Evolutionary conservation across 495 filamentous ascomycete species (phyloP).

Genomic region (Jackrogersella minutella): DNA sequence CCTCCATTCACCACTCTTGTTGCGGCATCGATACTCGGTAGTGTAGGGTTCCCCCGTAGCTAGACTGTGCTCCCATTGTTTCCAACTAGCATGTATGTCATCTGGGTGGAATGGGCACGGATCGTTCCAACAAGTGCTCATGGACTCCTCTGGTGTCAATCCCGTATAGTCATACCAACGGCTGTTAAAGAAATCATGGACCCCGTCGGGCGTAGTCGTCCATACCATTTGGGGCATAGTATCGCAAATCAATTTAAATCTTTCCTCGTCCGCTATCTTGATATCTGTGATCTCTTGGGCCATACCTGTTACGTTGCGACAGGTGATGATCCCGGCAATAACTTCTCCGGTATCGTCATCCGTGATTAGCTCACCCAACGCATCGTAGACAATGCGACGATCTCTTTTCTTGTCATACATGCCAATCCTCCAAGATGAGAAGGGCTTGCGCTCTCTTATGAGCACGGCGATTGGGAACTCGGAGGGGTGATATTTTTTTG

Average conservation of each 20-base stretch:
- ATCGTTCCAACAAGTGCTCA: constrained; percentile 50
- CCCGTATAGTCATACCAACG: constrained; percentile 79
- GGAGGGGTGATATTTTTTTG: constrained; percentile 56
- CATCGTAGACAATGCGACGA: constrained; percentile 61
- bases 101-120: constrained; percentile 58
- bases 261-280: constrained; percentile 67
- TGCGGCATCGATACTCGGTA: constrained; percentile 72
- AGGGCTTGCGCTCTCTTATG: constrained; percentile 61
- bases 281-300: constrained; percentile 66
- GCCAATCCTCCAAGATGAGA: constrained; percentile 65
- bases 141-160: constrained; percentile 59
- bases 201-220: constrained; percentile 67
- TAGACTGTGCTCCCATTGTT: constrained; percentile 65
- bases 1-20: constrained; percentile 68
- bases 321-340: constrained; percentile 68
- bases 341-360: constrained; percentile 70
- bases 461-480: constrained; percentile 70
- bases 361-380: constrained; percentile 65
- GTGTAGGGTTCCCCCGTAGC: constrained; percentile 69
- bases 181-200: constrained; percentile 71
- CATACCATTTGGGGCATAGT: constrained; percentile 74
- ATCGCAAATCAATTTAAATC: constrained; percentile 74
- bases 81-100: constrained; percentile 60
- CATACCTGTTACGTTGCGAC: constrained; percentile 69
- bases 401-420: constrained; percentile 60